A percentile compares a stretch with the other conserved stretches of the same genome.
Conservation (phyloP, 1,284 basidiomycete species). For the Malassezia yamatoensis region DNA sequence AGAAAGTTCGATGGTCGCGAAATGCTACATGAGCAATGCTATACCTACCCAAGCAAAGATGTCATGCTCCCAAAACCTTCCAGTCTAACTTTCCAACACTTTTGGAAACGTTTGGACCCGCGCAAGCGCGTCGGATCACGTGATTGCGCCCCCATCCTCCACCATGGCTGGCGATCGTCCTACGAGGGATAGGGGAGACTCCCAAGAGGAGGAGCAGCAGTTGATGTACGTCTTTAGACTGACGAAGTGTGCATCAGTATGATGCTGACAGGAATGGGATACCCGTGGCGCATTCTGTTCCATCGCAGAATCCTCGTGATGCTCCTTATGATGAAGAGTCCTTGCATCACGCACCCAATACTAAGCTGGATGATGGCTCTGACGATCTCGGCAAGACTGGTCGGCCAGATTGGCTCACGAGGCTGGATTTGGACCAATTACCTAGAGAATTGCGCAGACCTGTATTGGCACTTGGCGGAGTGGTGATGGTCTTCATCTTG, state of each 20-base stretch:
- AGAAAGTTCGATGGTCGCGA: slow-evolving; percentile 3
- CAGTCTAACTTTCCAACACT: neutral
- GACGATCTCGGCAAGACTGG: slow-evolving; percentile 12
- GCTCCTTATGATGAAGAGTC: neutral
- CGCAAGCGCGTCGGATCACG: slow-evolving; percentile 10
- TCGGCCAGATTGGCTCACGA: slow-evolving; percentile 14
- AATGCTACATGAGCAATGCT: slow-evolving; percentile 1
- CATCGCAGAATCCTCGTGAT: neutral
- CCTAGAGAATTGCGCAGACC: neutral
- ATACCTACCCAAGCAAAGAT: slow-evolving; percentile 12
- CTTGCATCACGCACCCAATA: neutral
- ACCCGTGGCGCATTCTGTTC: slow-evolving; percentile 10
- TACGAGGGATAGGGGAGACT: neutral
- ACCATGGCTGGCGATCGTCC: neutral
- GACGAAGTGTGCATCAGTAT: slow-evolving; percentile 11
- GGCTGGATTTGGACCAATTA: neutral
- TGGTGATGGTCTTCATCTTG: slow-evolving; percentile 16
- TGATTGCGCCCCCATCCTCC: neutral
- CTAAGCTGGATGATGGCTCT: neutral
- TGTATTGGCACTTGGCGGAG: neutral
- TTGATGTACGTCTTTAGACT: slow-evolving; percentile 5
- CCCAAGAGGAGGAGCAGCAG: slow-evolving; percentile 9
- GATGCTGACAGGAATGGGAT: slow-evolving; percentile 10
- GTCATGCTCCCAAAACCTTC: neutral
- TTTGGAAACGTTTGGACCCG: neutral